Percentiles rank a stretch among this genome's conserved stretches.
Evolutionary conservation across 495 filamentous ascomycete genomes (phyloP).

Genomic region (Trichocladium uniseriatum): DNA sequence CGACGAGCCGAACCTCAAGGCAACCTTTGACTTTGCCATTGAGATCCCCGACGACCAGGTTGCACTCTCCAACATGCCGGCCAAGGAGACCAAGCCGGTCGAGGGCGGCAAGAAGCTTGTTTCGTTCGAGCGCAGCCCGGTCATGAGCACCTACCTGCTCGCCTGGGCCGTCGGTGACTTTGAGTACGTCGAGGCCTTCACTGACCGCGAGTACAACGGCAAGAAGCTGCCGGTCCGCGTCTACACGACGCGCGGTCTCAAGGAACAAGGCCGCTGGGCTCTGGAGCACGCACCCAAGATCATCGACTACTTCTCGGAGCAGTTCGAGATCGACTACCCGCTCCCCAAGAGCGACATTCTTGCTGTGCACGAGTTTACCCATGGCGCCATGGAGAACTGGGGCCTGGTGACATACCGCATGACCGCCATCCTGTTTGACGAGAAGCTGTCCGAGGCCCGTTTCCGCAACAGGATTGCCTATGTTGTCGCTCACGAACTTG

Average conservation of each 20-base stretch:
- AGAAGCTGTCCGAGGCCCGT: conserved; percentile 74
- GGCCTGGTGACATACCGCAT: conserved; percentile 93
- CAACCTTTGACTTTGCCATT: conserved; percentile 85
- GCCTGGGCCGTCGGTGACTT: conserved; percentile 97
- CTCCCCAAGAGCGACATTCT: conserved; percentile 91
- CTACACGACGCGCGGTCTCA: conserved; percentile 84
- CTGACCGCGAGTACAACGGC: conserved; percentile 77
- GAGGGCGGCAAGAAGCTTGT: conserved; percentile 64
- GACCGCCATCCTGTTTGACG: conserved; percentile 86
- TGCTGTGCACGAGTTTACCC: conserved; percentile 87
- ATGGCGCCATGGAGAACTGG: conserved; percentile 70
- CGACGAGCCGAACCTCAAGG: conserved; percentile 94
- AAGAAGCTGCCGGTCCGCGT: conserved; percentile 86
- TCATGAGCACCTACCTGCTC: conserved; percentile 96
- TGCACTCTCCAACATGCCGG: conserved; percentile 91
- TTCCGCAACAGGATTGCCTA: conserved; percentile 91
- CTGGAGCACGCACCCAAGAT: conserved; percentile 78
- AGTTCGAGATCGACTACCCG: conserved; percentile 90
- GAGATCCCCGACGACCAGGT: conserved; percentile 80
- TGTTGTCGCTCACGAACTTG: conserved; percentile 88
- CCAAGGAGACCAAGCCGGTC: conserved; percentile 53
- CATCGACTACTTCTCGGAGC: conserved; percentile 91
- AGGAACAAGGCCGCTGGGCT: conserved; percentile 79
- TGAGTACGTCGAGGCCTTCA: conserved; percentile 87
- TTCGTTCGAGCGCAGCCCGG: conserved; percentile 73